phyloP scores from a whole-genome alignment of 257 asterid species.

The Ilex asprella region DNA sequence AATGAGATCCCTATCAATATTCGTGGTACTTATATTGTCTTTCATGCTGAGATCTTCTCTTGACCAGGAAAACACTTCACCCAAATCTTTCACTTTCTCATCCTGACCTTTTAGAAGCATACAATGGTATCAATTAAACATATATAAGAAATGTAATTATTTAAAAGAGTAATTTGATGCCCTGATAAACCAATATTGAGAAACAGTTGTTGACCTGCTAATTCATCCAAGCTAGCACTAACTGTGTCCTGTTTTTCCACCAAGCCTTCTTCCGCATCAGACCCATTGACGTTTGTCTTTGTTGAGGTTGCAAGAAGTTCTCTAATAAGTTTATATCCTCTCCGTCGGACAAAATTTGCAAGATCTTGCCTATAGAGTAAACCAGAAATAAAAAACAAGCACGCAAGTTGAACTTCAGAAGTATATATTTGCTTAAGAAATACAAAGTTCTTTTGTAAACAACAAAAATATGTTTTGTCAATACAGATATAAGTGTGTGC shows the following conservation, averaged over 20 bases:
- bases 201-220: slow-evolving; percentile 17
- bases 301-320: slow-evolving; percentile 50
- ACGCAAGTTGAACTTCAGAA: background rate
- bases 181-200: background rate
- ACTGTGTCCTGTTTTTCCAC: slow-evolving; percentile 21
- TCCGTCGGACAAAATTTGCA: slow-evolving; percentile 80
- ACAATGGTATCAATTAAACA: no score
- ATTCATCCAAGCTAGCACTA: slow-evolving; percentile 26
- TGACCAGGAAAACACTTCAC: slow-evolving; percentile 26
- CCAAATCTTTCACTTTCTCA: slow-evolving; percentile 28
- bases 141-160: background rate
- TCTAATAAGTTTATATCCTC: slow-evolving; percentile 73
- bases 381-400: background rate
- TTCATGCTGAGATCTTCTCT: slow-evolving; percentile 17
- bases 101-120: slow-evolving; percentile 36
- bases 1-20: slow-evolving; percentile 20
- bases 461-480: background rate
- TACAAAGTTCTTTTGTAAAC: background rate
- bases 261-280: slow-evolving; percentile 27
- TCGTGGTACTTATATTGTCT: slow-evolving; percentile 5
- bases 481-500: background rate
- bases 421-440: background rate
- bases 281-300: slow-evolving; percentile 4
- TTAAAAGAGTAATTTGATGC: background rate
- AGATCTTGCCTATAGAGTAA: slow-evolving; percentile 54